Conservation (phyloP, 306 rosid genomes). For the Inga laurina region DNA sequence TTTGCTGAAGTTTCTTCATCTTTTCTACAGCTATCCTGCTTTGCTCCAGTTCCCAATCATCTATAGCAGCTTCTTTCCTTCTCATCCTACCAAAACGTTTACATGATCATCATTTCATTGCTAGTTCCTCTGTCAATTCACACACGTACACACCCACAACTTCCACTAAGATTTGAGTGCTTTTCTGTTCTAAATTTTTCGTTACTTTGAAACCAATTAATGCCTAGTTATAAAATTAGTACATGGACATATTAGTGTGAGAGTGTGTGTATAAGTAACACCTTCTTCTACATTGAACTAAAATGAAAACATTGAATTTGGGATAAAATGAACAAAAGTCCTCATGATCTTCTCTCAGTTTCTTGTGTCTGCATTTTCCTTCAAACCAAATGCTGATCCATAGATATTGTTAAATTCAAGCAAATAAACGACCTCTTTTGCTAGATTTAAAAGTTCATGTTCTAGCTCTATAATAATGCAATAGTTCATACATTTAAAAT, state of each 20-base stretch:
- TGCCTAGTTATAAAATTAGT: not conserved
- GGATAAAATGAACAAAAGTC: not conserved
- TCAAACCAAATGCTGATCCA: not conserved
- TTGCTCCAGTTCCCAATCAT: conserved; percentile 60
- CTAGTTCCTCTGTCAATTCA: not conserved
- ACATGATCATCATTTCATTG: not conserved
- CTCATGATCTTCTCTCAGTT: not conserved
- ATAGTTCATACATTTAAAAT: not conserved
- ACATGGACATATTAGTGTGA: not conserved
- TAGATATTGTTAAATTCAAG: not conserved
- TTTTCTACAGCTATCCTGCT: conserved; percentile 53
- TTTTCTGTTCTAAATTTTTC: not conserved
- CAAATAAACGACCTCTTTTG: not conserved
- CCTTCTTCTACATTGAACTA: not conserved
- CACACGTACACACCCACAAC: not conserved
- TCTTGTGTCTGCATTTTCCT: not conserved
- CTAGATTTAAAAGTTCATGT: not conserved
- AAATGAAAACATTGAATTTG: not conserved
- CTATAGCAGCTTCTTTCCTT: conserved; percentile 57
- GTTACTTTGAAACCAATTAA: not conserved
- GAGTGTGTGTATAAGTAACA: no score
- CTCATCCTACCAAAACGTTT: conserved; percentile 42
- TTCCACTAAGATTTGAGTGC: not conserved
- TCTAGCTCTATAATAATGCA: not conserved
- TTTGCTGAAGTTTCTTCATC: conserved; percentile 53